Base-by-base conservation (phyloP, 306 rosid genomes). In the Vigna trinervia region DNA sequence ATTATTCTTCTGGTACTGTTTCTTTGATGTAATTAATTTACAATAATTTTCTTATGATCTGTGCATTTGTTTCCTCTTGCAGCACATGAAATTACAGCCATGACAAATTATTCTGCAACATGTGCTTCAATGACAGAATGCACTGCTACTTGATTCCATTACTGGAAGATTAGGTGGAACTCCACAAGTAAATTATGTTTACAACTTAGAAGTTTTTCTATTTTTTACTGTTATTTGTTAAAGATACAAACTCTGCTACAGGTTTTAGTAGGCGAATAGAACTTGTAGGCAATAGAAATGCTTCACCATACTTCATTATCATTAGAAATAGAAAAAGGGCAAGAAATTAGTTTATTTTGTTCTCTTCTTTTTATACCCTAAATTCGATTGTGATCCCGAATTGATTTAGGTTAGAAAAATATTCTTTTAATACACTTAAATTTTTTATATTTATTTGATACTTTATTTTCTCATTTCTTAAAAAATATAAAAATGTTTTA, bases 51-150 rank as follows among this genome's bases (percentile, higher is more conserved):
- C 26, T 41, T 66, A 39, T 41, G 22, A 71, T 32, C 36, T 65
- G 17, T 65, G 62, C 48, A 6, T 58, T 76, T 73, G 39, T 51
- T 62, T 67, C 69, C 67, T 71, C 66, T 15, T 61, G 81, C 83
- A 85, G 85, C 39, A 81, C 52, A 32, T 4, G 70, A 85, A 85
- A 48, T 60, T 73, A 59, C 56, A 52, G 69, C 79, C 38, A 4
- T 50, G 69, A 54, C 41, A 79, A 50, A 71, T 54, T 62, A 60
- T 63, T 64, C 78, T 54, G 53, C 51, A 26, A n/a, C 30, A 13
- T 54, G 47, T 64, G 59, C 65, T 23, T 41, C 83, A 56, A 69
- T 60, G 60, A 13, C 22, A 52, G 28, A 74, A 10, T 50, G 45
- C 62, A 4, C 12, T 38, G 19, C 69, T 60, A 57, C 72, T 60